Percentiles rank a stretch among this genome's conserved stretches.
phyloP scores from a whole-genome alignment of 2,329 filamentous ascomycete genomes.

The Hypomyces rosellus region DNA sequence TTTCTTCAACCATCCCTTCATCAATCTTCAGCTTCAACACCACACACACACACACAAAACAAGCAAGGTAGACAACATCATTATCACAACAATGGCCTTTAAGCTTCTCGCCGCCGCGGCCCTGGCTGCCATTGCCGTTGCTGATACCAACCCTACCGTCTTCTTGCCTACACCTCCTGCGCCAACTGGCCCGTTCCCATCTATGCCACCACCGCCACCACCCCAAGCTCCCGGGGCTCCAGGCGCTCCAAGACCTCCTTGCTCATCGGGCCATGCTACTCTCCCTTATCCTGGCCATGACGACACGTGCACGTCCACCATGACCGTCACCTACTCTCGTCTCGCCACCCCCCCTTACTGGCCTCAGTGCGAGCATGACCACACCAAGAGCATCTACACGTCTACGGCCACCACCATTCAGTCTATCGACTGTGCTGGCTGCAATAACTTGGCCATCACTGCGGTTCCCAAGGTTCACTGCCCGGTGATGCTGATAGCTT shows the following conservation, averaged over 20 bases:
- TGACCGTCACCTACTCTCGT: conserved; percentile 19
- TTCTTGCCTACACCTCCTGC: not conserved
- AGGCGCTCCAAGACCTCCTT: not conserved
- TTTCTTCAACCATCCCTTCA: not conserved
- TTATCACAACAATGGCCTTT: not conserved
- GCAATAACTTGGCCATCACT: conserved; percentile 18
- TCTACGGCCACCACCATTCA: conserved; percentile 19
- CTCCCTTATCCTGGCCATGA: conserved; percentile 14
- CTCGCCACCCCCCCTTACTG: conserved; percentile 24
- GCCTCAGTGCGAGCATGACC: conserved; percentile 18
- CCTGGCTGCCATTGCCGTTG: not conserved
- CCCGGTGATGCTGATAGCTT: conserved; percentile 14
- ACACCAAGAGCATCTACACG: conserved; percentile 21
- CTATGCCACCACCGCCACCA: not conserved
- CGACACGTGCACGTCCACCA: conserved; percentile 18
- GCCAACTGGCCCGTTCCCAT: not conserved
- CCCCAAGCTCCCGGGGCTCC: not conserved
- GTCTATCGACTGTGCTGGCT: conserved; percentile 28
- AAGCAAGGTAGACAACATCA: too few species aligned
- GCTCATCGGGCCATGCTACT: not conserved
- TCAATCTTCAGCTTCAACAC: not conserved
- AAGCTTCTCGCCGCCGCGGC: not conserved
- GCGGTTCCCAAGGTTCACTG: conserved; percentile 18
- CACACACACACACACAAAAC: too few species aligned
- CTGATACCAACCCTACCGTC: not conserved